Evolutionary conservation across 2,329 filamentous ascomycete species (phyloP), one percentile per base, ranked within the genome.

Genomic region (Cordyceps farinosa): DNA sequence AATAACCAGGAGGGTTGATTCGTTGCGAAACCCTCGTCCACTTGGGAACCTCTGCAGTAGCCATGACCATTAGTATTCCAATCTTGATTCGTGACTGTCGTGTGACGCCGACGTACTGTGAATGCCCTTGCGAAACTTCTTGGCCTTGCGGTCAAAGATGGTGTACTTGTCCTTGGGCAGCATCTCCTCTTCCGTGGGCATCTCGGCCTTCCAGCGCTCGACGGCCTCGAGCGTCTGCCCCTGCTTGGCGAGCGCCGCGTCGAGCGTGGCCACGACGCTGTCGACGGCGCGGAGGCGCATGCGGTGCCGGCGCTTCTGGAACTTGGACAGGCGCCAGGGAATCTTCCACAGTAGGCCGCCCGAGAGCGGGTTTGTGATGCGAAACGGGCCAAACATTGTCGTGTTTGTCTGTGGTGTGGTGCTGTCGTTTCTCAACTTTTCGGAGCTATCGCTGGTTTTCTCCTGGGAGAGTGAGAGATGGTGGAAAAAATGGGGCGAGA

Each of bases 141-240:
- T 96, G 76, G 90, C 92, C 78, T 98, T 97, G 70, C 93, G 88
- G 78, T 97, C 94, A 78, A 98, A 99, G 72, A 99, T 90, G 34
- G 92, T 97, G 80, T 99, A 99, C 80, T 99, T 99, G 80, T 99
- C 95, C 78, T 87, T 90, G 53, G 95, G 90, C 75, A 96, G 75
- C 95, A 99, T 99, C 82, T 98, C 92, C 72, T 87, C 84, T 83
- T 99, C 95, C 32, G 87, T 90, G 29, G 95, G 95, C 95, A 99
- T 99, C 78, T 97, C 92, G 44, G 84, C 83, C 82, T 95, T 97
- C 95, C 95, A 99, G 73, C 88, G 81, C 76, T 96, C 90, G 64
- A 99, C 82, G 61, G 91, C 84, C 78, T 92, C 92, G 53, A 87
- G 84, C 65, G 87, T 85, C 72, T 87, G 82, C 64, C 90, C 88